Percentiles rank a stretch among this genome's conserved stretches.
phyloP scores from a whole-genome alignment of 2,329 filamentous ascomycete genomes.

The Ophiostoma pallidulum region DNA sequence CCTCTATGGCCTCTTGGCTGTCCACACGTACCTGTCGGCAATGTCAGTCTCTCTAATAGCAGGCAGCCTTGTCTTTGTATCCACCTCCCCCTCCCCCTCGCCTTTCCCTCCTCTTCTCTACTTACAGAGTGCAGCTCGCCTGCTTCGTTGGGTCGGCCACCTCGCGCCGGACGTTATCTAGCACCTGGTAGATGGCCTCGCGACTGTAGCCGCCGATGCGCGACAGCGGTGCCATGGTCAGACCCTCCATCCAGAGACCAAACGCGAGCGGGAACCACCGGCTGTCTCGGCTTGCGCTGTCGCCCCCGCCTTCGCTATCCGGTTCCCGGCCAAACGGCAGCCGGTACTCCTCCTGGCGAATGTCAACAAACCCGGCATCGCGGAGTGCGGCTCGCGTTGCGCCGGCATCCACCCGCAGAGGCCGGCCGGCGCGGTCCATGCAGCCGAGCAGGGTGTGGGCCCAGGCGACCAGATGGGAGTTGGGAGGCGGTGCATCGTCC shows the following conservation, averaged over 20 bases:
- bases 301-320: conserved; percentile 55
- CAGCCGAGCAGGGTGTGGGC: not conserved
- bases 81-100: too few species aligned
- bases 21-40: conserved; percentile 7
- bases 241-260: conserved; percentile 60
- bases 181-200: conserved; percentile 54
- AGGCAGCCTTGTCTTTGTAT: too few species aligned
- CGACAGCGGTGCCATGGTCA: conserved; percentile 65
- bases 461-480: conserved; percentile 6
- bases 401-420: conserved; percentile 48
- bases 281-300: conserved; percentile 56
- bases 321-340: conserved; percentile 53
- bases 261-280: conserved; percentile 78
- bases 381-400: conserved; percentile 52
- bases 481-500: too few species aligned
- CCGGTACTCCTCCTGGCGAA: conserved; percentile 58
- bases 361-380: conserved; percentile 67
- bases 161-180: conserved; percentile 55
- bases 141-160: conserved; percentile 48
- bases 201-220: conserved; percentile 51
- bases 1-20: not conserved
- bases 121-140: conserved; percentile 70
- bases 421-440: conserved; percentile 54
- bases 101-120: conserved; percentile 22
- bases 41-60: not conserved